Evolutionary conservation across 768 basidiomycete species (phyloP).

Genomic region (Lactarius hatsudake): DNA sequence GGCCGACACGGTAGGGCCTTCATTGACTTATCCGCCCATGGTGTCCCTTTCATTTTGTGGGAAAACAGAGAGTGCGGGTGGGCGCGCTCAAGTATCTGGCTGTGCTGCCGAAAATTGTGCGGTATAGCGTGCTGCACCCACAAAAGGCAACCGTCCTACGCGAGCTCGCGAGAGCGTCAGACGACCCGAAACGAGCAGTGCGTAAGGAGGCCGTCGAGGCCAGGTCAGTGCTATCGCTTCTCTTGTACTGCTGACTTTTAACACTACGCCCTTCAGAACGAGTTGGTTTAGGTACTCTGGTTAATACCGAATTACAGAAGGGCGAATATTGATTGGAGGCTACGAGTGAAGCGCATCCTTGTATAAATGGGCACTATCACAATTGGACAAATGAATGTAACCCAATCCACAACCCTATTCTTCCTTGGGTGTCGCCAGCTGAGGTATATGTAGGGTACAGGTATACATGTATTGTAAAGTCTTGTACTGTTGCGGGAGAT

Average conservation of each 20-base stretch:
- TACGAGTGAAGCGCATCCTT: not conserved
- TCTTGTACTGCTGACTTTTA: not conserved
- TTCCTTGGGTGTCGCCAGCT: constrained; percentile 1
- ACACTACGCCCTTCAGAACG: not conserved
- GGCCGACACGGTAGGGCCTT: constrained; percentile 50
- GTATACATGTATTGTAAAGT: constrained; percentile 22
- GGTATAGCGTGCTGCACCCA: constrained; percentile 82
- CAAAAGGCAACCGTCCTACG: constrained; percentile 70
- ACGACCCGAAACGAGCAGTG: constrained; percentile 86
- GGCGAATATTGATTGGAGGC: not conserved
- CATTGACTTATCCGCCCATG: not conserved
- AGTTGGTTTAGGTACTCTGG: constrained; percentile 25
- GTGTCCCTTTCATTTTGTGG: not conserved
- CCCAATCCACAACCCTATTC: not conserved
- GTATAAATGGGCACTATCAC: not conserved
- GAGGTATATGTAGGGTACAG: constrained; percentile 22
- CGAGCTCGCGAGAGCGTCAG: constrained; percentile 70
- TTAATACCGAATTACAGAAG: constrained; percentile 11
- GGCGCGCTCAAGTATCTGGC: constrained; percentile 74
- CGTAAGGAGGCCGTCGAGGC: constrained; percentile 89
- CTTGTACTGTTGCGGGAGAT: constrained; percentile 22
- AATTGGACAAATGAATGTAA: constrained; percentile 6
- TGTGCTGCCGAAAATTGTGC: constrained; percentile 68
- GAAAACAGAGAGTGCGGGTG: constrained; percentile 64
- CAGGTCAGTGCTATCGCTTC: constrained; percentile 35